These are phyloP conservation scores for Acorus calamus DNA, from an alignment of 106 monocot genomes.

Conservation along the genomic window DNA sequence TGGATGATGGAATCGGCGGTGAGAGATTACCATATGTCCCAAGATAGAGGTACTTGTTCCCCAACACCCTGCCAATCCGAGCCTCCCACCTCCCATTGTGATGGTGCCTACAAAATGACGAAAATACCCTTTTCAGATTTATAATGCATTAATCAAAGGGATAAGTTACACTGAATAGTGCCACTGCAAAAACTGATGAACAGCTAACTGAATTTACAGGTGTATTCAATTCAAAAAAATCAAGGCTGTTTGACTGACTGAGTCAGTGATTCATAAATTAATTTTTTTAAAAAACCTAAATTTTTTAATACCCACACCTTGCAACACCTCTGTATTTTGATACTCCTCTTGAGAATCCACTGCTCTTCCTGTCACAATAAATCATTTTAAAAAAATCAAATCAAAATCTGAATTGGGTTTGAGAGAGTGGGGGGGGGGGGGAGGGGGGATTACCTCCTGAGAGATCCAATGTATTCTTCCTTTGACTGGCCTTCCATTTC, in stretches of 20 bases:
- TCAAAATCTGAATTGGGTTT: not conserved
- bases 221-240: no score
- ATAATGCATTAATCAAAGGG: no score
- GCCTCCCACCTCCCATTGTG: slow-evolving; percentile 93
- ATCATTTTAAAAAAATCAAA: not conserved
- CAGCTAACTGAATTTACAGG: no score
- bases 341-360: slow-evolving; percentile 85
- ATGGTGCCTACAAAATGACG: slow-evolving; percentile 43
- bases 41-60: slow-evolving; percentile 79
- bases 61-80: slow-evolving; percentile 62
- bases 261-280: not conserved
- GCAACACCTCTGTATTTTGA: slow-evolving; percentile 90
- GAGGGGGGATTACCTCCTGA: slow-evolving; percentile 39
- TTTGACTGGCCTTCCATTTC: slow-evolving; percentile 63
- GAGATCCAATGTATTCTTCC: slow-evolving; percentile 71
- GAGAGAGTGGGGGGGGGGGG: not conserved
- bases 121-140: no score
- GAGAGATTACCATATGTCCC: slow-evolving; percentile 53
- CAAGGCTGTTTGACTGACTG: not conserved
- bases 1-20: not conserved
- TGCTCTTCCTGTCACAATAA: slow-evolving; percentile 56
- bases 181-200: no score
- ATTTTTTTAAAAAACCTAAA: not conserved
- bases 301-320: slow-evolving; percentile 28
- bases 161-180: no score